Base-by-base conservation (phyloP, 352 stramenopile species). In the Phytopythium chamaehyphon region DNA sequence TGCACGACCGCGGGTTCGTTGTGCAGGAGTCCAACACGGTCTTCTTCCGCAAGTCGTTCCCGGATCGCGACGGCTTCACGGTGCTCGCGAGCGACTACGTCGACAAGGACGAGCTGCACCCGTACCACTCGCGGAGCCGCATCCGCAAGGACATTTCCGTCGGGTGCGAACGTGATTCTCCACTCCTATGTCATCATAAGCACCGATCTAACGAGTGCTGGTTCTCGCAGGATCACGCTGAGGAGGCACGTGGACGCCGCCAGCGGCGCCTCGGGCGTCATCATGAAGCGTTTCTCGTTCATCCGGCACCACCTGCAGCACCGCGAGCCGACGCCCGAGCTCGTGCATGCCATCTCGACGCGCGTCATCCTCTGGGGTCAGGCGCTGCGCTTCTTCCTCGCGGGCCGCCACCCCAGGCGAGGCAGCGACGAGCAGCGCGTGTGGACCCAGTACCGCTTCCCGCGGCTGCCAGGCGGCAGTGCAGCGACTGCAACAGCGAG, bases 271-370 rank as follows among this genome's bases (percentile, higher is more conserved):
- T 23, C 68, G 39, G 61, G 54, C 24, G 73, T 88, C 26, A 59
- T 88, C 39, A 73, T 88, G 64, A 76, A 82, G 45, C 76, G 76
- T 9, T 87, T 87, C 47, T 87, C 73, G 48, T 85, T 87, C 51
- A 73, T 86, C 47, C 74, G 73, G 44, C 73, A 86, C 44, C 73
- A 87, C 37, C 76, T 88, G 58, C 60, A 69, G 15, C 59, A 52
- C 28, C 69, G 71, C 6, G 51, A 51, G 35, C 57, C 71, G 24
- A 76, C 61, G 18, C 61, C 73, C 3, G 73, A 82, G 37, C 59
- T 87, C 33, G 57, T 83, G 51, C 73, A 85, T 47, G 73, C 73
- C 36, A 77, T 87, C 51, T 85, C 76, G 38, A 83, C 71, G 40
- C 70, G 70, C 44, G 73, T 87, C 23, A 79, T 87, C 55, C 62